Conservation (phyloP, 2,329 filamentous ascomycete genomes). For the Plenodomus tracheiphilus region DNA sequence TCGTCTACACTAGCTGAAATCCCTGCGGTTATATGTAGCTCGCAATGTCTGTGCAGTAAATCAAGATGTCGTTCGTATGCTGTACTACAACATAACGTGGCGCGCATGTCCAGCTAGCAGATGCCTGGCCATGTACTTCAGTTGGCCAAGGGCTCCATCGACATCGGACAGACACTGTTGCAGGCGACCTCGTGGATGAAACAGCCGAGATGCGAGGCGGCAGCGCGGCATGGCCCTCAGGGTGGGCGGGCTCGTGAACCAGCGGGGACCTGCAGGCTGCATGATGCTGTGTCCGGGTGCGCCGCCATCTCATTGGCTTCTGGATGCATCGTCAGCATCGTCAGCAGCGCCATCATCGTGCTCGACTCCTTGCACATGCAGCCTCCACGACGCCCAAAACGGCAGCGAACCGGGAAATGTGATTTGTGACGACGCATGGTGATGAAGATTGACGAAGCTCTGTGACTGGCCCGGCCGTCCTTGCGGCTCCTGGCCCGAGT, state of each 20-base stretch:
- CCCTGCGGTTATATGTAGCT: too few relatives aligned
- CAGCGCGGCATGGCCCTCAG: neutral
- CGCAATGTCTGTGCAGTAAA: too few relatives aligned
- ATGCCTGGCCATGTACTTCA: neutral
- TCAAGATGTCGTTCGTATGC: too few relatives aligned
- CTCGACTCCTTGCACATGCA: neutral
- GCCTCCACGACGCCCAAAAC: neutral
- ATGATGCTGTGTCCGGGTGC: neutral
- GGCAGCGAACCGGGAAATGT: constrained; percentile 4
- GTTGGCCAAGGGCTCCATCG: too few relatives aligned
- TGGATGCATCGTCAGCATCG: neutral
- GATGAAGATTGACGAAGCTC: constrained; percentile 5
- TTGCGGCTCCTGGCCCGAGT: constrained; percentile 14
- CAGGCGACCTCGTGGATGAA: neutral
- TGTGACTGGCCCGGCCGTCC: constrained; percentile 16
- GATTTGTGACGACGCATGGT: constrained; percentile 19
- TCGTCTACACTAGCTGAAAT: too few relatives aligned
- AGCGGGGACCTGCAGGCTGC: neutral
- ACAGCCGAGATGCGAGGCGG: neutral
- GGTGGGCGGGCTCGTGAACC: neutral
- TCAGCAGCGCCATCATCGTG: too few relatives aligned
- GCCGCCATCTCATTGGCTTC: neutral
- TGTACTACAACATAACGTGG: too few relatives aligned
- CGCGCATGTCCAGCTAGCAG: too few relatives aligned
- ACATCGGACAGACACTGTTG: neutral